Evolutionary conservation across 345 rosid species (phyloP), one percentile per base, ranked within the genome.

Genomic region (Bretschneidera sinensis): DNA sequence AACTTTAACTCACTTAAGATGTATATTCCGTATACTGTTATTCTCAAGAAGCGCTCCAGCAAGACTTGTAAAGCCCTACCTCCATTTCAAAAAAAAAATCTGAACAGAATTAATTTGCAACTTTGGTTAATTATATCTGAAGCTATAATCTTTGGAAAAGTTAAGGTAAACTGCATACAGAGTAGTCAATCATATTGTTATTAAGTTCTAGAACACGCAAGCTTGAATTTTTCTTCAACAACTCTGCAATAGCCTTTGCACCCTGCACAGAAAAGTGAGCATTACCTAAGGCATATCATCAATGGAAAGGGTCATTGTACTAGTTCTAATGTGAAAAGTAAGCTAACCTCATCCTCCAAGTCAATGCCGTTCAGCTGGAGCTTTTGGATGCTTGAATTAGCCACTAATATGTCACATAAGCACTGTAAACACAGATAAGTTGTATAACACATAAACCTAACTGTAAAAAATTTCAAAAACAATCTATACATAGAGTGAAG

Each of bases 171-270:
- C 47, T 63, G 49, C 94, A 64, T 81, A 92, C 98, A 80, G 97
- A 85, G 78, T 89, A 92, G 65, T 92, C 98, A n/a, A 92, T 85
- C 94, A 84, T 78, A 68, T 92, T 92, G 80, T 92, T 89, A 71
- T 92, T 89, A 24, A 92, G 86, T 76, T 92, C 97, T 67, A 92
- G 73, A 70, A 78, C 83, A 54, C 87, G 91, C 80, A 92, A 70
- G 62, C 66, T 81, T 58, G 94, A 62, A 73, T 86, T 87, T 70
- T 82, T 87, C 83, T 89, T 85, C 81, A 92, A 68, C 75, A 89
- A 70, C 68, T 87, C 96, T n/a, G 96, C 94, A 67, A 92, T 59
- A 56, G 85, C 96, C 79, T 80, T 84, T 9, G 97, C 96, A 78
- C 98, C 98, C 97, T 92, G 88, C 78, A 61, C 22, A 62, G 17